phyloP scores from a whole-genome alignment of 441 rosid species.

The Rhodomyrtus psidioides region DNA sequence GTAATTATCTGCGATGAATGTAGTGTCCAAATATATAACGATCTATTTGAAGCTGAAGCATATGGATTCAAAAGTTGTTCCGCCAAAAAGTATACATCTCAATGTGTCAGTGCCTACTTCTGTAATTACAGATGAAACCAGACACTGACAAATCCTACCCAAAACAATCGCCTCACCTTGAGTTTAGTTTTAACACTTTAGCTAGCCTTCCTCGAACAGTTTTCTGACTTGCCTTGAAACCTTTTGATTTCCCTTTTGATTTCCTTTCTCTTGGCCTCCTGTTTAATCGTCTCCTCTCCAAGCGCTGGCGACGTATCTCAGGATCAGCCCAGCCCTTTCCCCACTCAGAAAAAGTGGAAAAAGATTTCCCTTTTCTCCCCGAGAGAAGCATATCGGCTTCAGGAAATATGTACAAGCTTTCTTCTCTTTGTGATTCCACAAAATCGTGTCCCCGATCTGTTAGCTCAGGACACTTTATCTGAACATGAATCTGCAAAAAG shows the following conservation, averaged over 20 bases:
- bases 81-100: neutral
- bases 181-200: conserved; percentile 14
- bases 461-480: conserved; percentile 50
- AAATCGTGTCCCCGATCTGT: conserved; percentile 52
- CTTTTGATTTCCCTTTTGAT: conserved; percentile 12
- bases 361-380: conserved; percentile 15
- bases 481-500: conserved; percentile 56
- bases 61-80: neutral
- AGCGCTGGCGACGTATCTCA: conserved; percentile 57
- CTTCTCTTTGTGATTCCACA: conserved; percentile 24
- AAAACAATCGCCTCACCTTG: neutral
- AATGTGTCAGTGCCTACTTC: neutral
- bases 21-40: neutral
- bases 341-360: conserved; percentile 59
- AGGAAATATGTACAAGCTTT: conserved; percentile 43
- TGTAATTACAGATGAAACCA: neutral
- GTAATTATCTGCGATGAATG: neutral
- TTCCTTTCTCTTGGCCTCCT: conserved; percentile 18
- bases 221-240: conserved; percentile 15
- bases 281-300: conserved; percentile 20
- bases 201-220: conserved; percentile 44
- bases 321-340: conserved; percentile 96
- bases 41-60: neutral
- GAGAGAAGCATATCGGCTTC: conserved; percentile 85
- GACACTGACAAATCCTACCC: neutral